Percentiles rank a stretch among this genome's conserved stretches.
Evolutionary conservation across 371 early-diverging fungal genomes (phyloP).

Genomic region (Syncephalastrum racemosum): DNA sequence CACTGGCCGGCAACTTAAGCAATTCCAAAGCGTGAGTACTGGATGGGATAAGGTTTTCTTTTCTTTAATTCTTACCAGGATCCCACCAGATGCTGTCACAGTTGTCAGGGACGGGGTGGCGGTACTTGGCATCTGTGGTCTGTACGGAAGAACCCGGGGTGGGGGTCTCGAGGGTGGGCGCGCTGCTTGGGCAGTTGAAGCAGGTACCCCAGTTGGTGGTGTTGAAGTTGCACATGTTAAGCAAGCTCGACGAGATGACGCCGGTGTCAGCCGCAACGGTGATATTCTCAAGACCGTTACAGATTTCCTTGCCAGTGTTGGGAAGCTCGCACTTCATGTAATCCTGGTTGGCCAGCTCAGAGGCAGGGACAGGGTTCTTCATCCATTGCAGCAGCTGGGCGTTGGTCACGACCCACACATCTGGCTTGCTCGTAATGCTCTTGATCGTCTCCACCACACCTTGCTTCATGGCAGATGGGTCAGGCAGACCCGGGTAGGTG

Average conservation of each 20-base stretch:
- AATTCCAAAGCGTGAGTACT: neutral
- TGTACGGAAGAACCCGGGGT: constrained; percentile 46
- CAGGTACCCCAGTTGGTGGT: constrained; percentile 61
- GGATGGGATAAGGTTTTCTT: neutral
- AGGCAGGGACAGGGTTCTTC: constrained; percentile 68
- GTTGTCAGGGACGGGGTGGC: constrained; percentile 59
- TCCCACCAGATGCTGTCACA: constrained; percentile 80
- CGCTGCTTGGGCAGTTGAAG: constrained; percentile 61
- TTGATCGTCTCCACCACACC: constrained; percentile 52
- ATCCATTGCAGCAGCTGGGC: constrained; percentile 68
- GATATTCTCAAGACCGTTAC: constrained; percentile 68
- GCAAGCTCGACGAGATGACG: constrained; percentile 39
- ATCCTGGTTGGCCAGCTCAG: constrained; percentile 50
- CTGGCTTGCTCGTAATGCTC: constrained; percentile 49
- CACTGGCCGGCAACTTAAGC: constrained; percentile 57
- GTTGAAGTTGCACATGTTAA: constrained; percentile 58
- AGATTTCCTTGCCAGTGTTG: constrained; percentile 68
- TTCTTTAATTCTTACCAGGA: constrained; percentile 37
- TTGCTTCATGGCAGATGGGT: constrained; percentile 28
- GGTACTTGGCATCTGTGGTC: constrained; percentile 38
- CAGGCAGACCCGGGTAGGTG: constrained; percentile 37
- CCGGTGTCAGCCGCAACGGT: constrained; percentile 35
- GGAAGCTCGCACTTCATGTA: constrained; percentile 65
- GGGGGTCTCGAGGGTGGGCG: constrained; percentile 55
- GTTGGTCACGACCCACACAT: constrained; percentile 70